These are phyloP conservation scores for Lindgomyces ingoldianus DNA, from an alignment of 495 filamentous ascomycete species.

Conservation along the genomic window DNA sequence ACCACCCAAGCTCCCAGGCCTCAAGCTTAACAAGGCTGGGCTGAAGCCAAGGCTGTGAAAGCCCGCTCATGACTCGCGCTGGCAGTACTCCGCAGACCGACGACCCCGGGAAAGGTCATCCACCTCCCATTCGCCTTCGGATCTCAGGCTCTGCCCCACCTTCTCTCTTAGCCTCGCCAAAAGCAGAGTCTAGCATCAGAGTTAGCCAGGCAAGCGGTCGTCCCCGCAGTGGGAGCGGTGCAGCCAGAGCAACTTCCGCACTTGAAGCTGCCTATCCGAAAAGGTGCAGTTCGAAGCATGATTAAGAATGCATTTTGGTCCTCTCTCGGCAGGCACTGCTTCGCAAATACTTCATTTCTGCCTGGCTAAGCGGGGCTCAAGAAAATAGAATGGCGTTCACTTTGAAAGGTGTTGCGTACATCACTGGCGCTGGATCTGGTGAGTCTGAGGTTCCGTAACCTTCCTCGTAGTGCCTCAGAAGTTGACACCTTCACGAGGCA, in stretches of 20 bases:
- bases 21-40: too few relatives aligned
- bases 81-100: neutral
- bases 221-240: neutral
- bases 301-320: neutral
- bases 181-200: neutral
- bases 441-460: too few relatives aligned
- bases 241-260: neutral
- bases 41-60: too few relatives aligned
- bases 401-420: conserved; percentile 46
- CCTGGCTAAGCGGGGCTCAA: too few relatives aligned
- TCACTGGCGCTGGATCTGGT: conserved; percentile 49
- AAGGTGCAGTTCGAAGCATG: conserved; percentile 1
- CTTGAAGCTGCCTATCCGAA: neutral
- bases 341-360: neutral
- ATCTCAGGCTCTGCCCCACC: neutral
- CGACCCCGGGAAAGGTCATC: conserved; percentile 18
- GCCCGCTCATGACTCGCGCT: neutral
- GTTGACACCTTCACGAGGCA: too few relatives aligned
- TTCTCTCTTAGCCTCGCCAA: neutral
- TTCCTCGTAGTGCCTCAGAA: too few relatives aligned
- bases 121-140: neutral
- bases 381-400: conserved; percentile 42
- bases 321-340: neutral
- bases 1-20: too few relatives aligned
- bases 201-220: conserved; percentile 2